Base-by-base conservation (phyloP, 352 stramenopile species). In the Phytophthora palmivora region DNA sequence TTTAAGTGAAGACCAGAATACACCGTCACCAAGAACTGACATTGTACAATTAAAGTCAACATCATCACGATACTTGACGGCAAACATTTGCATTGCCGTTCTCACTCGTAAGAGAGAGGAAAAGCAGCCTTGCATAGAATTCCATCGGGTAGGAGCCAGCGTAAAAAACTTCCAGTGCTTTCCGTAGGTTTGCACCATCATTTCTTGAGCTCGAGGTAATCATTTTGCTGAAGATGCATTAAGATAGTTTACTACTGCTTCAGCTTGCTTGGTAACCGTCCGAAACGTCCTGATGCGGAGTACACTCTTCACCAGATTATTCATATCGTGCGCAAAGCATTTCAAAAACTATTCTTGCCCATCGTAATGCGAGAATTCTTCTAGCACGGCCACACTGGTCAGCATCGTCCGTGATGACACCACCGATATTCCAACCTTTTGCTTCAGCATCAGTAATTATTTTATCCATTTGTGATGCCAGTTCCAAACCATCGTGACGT, bases 291-390 rank as follows among this genome's bases (percentile, higher is more conserved):
- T 28, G 5, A 49, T 52, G 10, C 33, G 32, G 0, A 62, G 32
- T n/a, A 68, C 30, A n/a, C 26, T 42, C 24, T 61, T 68, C n/a
- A 68, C 39, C 5, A 68, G 28, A 32, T 68, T 68, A 26, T 68
- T 62, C 19, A 58, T 49, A n/a, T 58, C 59, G 39, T 68, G 59
- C 24, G 55, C 44, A 28, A 63, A 54, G 16, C 55, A 63, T 19
- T 49, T 50, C 30, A 63, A 38, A 18, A 63, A 4, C 59, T 28
- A 28, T 28, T 28, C 3, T 28, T 6, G 24, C 3, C 24, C 24
- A 28, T 28, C 24, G 33, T 14, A 61, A 32, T 6, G 34, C 37
- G 4, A 62, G 38, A 53, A 68, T 62, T 39, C 37, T 34, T 33
- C 59, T 21, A 21, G 59, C 59, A 22, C 41, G 43, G 12, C 21